A percentile compares a stretch with the other conserved stretches of the same genome.
These are phyloP conservation scores for Microcera coccophila DNA, from an alignment of 2,329 filamentous ascomycete species.

Conservation along the genomic window DNA sequence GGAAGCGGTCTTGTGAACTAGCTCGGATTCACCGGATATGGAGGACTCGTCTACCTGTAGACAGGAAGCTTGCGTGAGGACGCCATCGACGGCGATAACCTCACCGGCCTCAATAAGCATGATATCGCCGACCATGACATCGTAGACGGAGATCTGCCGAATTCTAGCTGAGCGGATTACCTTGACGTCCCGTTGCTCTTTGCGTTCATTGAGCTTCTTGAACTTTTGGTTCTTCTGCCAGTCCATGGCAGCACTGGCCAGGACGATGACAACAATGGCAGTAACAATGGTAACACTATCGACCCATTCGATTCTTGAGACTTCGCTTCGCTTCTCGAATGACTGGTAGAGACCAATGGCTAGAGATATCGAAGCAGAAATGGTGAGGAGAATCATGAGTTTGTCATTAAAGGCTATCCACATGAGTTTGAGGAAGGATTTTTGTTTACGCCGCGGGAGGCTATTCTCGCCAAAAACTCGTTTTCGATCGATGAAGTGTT, in stretches of 20 bases:
- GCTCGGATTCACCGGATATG: constrained; percentile 70
- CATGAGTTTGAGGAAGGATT: constrained; percentile 61
- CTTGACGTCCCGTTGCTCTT: constrained; percentile 70
- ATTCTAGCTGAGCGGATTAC: constrained; percentile 71
- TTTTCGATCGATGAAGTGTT: constrained; percentile 53
- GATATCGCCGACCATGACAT: constrained; percentile 70
- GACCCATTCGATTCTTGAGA: constrained; percentile 69
- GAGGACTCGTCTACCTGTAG: constrained; percentile 70
- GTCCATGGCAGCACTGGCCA: constrained; percentile 75
- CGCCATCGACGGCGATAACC: constrained; percentile 65
- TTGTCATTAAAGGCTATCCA: constrained; percentile 85
- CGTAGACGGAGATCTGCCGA: constrained; percentile 64
- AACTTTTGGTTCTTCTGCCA: constrained; percentile 81
- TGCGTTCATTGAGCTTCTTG: constrained; percentile 75
- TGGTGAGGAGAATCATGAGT: constrained; percentile 66
- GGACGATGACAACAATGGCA: constrained; percentile 70
- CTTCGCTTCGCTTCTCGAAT: constrained; percentile 46
- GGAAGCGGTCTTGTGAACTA: constrained; percentile 60
- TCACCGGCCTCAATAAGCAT: constrained; percentile 71
- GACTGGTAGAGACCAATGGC: constrained; percentile 73
- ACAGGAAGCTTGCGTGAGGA: constrained; percentile 55
- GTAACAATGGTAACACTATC: constrained; percentile 77
- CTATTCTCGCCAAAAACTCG: constrained; percentile 65
- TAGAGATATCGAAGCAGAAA: constrained; percentile 69
- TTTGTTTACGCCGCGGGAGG: constrained; percentile 57